Evolutionary conservation across 2,329 filamentous ascomycete genomes (phyloP), one percentile per base, ranked within the genome.

Genomic region (Pseudogymnoascus sp.): DNA sequence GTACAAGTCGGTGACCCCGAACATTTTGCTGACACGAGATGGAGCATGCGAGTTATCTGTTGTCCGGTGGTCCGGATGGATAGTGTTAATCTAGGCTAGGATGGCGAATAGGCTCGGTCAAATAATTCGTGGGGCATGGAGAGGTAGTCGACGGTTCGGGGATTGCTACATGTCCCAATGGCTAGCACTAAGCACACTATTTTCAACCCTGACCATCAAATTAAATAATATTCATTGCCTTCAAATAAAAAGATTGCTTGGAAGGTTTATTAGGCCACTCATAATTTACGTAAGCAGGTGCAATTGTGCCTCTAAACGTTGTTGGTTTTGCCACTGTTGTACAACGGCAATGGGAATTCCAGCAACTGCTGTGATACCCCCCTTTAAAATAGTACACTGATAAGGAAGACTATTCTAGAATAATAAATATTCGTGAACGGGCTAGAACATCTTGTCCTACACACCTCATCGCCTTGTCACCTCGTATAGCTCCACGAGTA

Each of bases 1-100:
- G 71, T 82, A 79, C 66, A 77, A 78, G 70, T 75, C 0, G 68
- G 68, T 2, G 79, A 82, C 66, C 78, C 0, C 69, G 76, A 79
- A 66, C 77, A 78, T 2, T 81, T 81, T 71, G 79, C 79, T 0
- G 79, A 82, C 66, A 80, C 77, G 1, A 77, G 77, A 66, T 72
- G 72, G 63, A 79, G 16, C 40, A 44, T 44, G 40, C 21, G 18
- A 44, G 16, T 12, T 50, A 3, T n/a, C 21, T 50, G n/a, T 10
- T 25, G 5, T 50, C 21, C 21, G 44, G 12, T n/a, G 12, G 12
- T 25, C 42, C 42, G 42, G 1, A 10, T 23, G 18, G 14, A 47
- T 47, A n/a, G 21, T 25, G 12, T 25, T 47, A 25, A 23, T 47
- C 4, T 21, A 12, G 16, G 40, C 16, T 12, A 21, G 16, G 8